Base-by-base conservation (phyloP, 2,329 filamentous ascomycete genomes). In the Cladophialophora chaetospira region DNA sequence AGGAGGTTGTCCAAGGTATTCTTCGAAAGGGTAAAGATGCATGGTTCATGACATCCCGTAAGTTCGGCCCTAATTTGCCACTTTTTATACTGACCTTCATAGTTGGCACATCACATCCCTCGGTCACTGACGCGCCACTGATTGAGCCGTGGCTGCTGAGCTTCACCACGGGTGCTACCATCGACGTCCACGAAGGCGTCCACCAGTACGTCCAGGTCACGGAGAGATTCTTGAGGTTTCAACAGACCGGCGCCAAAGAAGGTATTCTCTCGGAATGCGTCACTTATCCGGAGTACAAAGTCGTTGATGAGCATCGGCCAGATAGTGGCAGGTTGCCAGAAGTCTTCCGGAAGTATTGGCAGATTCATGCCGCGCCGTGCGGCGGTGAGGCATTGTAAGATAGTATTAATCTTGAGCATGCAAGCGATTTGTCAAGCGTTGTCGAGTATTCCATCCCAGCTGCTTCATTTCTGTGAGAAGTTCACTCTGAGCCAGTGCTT, bases 121-220 rank as follows among this genome's bases (percentile, higher is more conserved):
- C 79, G 8, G 82, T 87, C 17, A 87, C 86, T 0, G 86, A 88
- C 65, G 86, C 85, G 13, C 84, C 85, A 0, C 73, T 88, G 2
- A 77, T 88, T 5, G 80, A 87, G 58, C 85, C 85, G 0, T 71
- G 79, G 48, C 71, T 88, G 25, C 74, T 88, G 42, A 78, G 80
- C 54, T 81, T 82, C 73, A 82, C 82, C 0, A 87, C 85, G 0
- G 83, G 84, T 0, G 81, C 85, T 0, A 80, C 75, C 1, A 77
- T 86, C n/a, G 73, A 83, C 52, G 80, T 80, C 1, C 75, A 74
- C 40, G 76, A 82, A 55, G 85, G 82, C 0, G 67, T 88, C 38
- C 68, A 73, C 26, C 79, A 86, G 69, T 88, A 88, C 63, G 82
- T 87, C 25, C 75, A 81, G 42, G 73, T 84, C 1, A 79, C 83